Evolutionary conservation across 352 stramenopile species (phyloP), one percentile per base, ranked within the genome.

Genomic region (Thalassiosira exigua): DNA sequence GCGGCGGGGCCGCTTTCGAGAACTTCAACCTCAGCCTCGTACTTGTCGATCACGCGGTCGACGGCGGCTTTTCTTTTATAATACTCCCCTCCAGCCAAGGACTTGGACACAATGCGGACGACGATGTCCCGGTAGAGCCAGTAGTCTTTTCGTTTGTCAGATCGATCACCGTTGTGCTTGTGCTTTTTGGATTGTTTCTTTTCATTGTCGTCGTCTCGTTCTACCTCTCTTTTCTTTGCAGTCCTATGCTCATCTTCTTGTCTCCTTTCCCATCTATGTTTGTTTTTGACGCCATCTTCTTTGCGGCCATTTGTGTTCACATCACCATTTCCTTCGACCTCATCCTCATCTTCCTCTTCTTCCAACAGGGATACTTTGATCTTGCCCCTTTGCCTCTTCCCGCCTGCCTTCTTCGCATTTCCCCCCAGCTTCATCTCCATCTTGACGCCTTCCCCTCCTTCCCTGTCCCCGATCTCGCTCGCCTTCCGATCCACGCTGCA

Each of bases 51-150:
- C 0, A 93, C 75, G 51, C 76, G 80, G 32, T 87, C 75, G 0
- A 95, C 85, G 17, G 88, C 75, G 1, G 80, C 91, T 69, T 95
- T 95, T 56, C 83, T 83, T 72, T 92, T 93, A 73, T 94, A 94
- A 50, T 91, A 96, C 67, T 87, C 79, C 24, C 96, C 95, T 17
- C 91, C 88, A 1, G 90, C 93, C 2, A 98, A 80, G 33, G 94
- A 95, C 83, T 97, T 97, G 73, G 97, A 97, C 64, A 97, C 92
- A 39, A 98, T 90, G 67, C 98, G 97, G 26, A 98, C 96, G 2
- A 98, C 77, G 68, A 98, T 98, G 26, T 93, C 89, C 30, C 75
- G 90, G 0, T 91, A 84, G 32, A 98, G 67, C 96, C 96, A 98
- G 78, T 97, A 91, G 50, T 97, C 94, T 39, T 95, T 93, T 19